Conservation (phyloP, 306 rosid species). For the Dalbergia oliveri region DNA sequence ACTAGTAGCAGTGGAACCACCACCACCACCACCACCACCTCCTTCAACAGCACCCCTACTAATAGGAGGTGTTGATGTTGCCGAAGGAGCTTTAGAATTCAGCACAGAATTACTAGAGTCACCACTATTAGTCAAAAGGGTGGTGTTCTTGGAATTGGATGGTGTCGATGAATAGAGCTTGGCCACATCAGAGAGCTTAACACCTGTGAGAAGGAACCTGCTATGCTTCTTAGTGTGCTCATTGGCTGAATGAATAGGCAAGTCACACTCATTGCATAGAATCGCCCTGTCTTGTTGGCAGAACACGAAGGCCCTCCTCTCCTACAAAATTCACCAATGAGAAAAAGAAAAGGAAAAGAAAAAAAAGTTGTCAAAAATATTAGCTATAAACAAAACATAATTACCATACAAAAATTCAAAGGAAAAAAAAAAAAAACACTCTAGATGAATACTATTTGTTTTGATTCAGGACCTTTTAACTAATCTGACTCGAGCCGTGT, state of each 20-base stretch:
- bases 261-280: conserved; percentile 83
- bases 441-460: no score
- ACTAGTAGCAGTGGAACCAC: conserved; percentile 50
- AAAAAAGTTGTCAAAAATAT: neutral
- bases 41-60: neutral
- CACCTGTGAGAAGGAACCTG: conserved; percentile 82
- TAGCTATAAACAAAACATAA: neutral
- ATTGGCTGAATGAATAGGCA: conserved; percentile 73
- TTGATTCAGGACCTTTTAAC: no score
- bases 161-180: conserved; percentile 50
- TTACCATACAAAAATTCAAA: neutral
- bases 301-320: conserved; percentile 76
- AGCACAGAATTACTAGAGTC: neutral
- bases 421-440: no score
- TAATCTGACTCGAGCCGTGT: no score
- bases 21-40: conserved; percentile 17
- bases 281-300: conserved; percentile 94
- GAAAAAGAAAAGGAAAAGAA: neutral
- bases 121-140: neutral
- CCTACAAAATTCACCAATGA: conserved; percentile 49
- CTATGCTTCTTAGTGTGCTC: conserved; percentile 81
- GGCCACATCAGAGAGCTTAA: conserved; percentile 66
- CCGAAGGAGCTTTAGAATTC: conserved; percentile 21
- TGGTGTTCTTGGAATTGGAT: neutral
- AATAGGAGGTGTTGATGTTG: neutral